Evolutionary conservation across 208 protist genomes (phyloP).

Genomic region (Wallacemonas sp.): DNA sequence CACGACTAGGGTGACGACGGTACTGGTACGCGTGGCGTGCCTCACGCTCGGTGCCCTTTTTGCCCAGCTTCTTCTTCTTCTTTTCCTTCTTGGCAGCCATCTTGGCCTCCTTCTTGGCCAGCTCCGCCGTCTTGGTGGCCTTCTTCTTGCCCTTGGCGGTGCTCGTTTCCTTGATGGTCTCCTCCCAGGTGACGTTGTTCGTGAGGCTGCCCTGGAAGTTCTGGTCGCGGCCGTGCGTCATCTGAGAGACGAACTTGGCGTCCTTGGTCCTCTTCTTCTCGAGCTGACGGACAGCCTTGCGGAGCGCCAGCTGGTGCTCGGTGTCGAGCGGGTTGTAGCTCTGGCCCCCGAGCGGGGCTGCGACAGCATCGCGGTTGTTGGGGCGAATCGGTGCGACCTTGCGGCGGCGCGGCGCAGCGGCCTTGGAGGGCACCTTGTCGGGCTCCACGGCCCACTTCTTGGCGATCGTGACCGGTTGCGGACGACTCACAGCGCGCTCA

Average conservation of each 20-base stretch:
- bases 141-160: constrained; percentile 30
- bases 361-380: constrained; percentile 82
- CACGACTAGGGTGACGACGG: constrained; percentile 78
- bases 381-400: constrained; percentile 73
- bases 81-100: constrained; percentile 50
- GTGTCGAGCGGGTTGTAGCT: constrained; percentile 85
- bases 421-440: constrained; percentile 58
- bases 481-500: constrained; percentile 51
- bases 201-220: constrained; percentile 55
- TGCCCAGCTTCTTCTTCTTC: constrained; percentile 53
- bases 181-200: constrained; percentile 79
- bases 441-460: constrained; percentile 67
- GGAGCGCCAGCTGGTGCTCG: constrained; percentile 77
- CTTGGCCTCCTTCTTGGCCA: constrained; percentile 26
- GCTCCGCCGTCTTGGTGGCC: constrained; percentile 19
- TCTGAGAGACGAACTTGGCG: constrained; percentile 71
- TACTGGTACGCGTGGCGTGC: constrained; percentile 49
- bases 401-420: constrained; percentile 59
- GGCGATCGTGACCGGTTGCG: constrained; percentile 43
- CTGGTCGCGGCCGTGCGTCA: constrained; percentile 55
- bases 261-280: constrained; percentile 64
- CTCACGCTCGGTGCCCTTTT: constrained; percentile 34
- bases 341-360: constrained; percentile 69
- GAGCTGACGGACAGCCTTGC: constrained; percentile 58
- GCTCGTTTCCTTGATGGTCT: constrained; percentile 59